Base-by-base conservation (phyloP, 495 filamentous ascomycete species). In the Podospora australis region DNA sequence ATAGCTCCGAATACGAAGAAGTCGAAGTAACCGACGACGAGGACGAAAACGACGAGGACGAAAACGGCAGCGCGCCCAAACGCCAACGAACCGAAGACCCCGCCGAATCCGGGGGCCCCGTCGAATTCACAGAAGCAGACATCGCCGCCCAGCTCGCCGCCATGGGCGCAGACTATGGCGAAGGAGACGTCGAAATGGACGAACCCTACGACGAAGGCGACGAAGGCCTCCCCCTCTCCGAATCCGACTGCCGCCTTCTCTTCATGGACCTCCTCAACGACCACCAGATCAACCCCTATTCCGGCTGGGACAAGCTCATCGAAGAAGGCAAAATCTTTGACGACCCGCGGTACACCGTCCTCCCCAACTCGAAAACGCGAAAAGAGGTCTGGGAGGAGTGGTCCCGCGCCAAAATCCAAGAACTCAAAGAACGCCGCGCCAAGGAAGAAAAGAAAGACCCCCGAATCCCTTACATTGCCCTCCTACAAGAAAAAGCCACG, bases 121-220 rank as follows among this genome's bases (percentile, higher is more conserved):
- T 95, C 32, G 92, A 98, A 55, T 96, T 97, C 59, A 86, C 87
- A 21, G 92, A 97, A 61, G 90, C 91, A 35, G 94, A 98, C 60
- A 91, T 98, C 50, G 90, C 86, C 25, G 91, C 85, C 55, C 92
- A 98, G 60, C 73, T 98, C 7, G 85, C 84, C 11, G 81, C 82
- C 8, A 94, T 96, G 88, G 85, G 82, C 35, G 77, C 87, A 53
- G 80, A 87, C 8, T 87, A 91, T 54, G 85, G 78, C 1, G 69
- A 75, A 35, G 71, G 54, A 35, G 69, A 65, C 26, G 68, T 63
- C 50, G 87, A 90, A n/a, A 44, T 48, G 61, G 87, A 83, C 50
- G 84, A 84, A 30, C 76, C 81, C 36, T 77, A 80, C 17, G 85
- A 86, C 50, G 86, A 88, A 49, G 84, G 78, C 43, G 83, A 80